Base-by-base conservation (phyloP, 2,329 filamentous ascomycete species). In the Teratosphaeria nubilosa region DNA sequence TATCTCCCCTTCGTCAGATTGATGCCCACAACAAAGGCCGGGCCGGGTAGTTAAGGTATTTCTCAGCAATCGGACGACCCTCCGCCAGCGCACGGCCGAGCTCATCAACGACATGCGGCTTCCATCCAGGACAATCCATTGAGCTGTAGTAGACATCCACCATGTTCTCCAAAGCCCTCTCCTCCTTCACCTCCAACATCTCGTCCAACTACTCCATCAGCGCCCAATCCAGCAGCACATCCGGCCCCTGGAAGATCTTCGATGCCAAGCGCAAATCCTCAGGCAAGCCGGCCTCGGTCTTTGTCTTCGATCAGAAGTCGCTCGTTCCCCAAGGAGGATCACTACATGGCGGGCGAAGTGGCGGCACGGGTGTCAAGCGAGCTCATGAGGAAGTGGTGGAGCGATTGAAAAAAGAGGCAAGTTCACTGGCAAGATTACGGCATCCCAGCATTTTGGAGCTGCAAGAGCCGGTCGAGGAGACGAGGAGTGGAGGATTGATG, bases 181-280 rank as follows among this genome's bases (percentile, higher is more conserved):
- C 97, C 76, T 95, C 92, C 63, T 92, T 97, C 73, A 87, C 86
- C 64, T 92, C 88, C 60, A 96, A 96, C 76, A 97, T 99, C 76
- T 86, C 86, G 60, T 86, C 87, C 70, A 95, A 96, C 76, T 99
- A 99, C 75, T 84, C 87, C 65, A 80, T 97, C 64, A 86, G 90
- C 24, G 80, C 86, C 27, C 84, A 83, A 60, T 83, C 88, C 11
- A 86, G 84, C n/a, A 88, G 90, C 55, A 84, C 84, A 56, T 89
- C 91, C 16, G 94, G 94, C 20, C 90, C 91, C 59, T 99, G 94
- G 94, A 95, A 91, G 77, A 94, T 99, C 69, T 92, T 92, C 80
- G 91, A 96, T 76, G 91, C 89, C 59, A 97, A 95, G 79, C 95
- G 95, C 77, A 97, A 96, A 76, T 90, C 88, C 31, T 96, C 91